Base-by-base conservation (phyloP, 176 grass and related monocot genomes). In the Lolium rigidum region DNA sequence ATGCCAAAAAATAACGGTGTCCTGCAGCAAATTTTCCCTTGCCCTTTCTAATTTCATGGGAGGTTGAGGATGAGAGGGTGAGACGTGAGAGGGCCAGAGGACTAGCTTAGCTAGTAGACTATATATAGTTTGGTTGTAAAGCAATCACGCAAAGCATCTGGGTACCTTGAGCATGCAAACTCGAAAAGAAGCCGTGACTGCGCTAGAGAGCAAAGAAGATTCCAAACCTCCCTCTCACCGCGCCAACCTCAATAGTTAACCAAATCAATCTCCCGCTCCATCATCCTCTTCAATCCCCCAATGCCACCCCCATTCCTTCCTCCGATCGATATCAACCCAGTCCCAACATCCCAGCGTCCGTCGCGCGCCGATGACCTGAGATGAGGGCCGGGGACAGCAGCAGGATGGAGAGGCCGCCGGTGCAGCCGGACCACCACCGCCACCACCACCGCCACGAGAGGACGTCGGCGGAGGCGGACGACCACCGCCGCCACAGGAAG, bases 141-240 rank as follows among this genome's bases (percentile, higher is more conserved):
- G 65, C 65, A 68, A 68, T 31, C 31, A 68, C 16, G 25, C 65
- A 68, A 68, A 68, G 65, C 63, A 68, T 68, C 18, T 68, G 35
- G 39, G 65, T 68, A 68, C 31, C 65, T 68, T 68, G 65, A 39
- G 65, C 65, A 38, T 68, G 65, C 65, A 68, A 68, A 39, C 65
- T 68, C 65, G 10, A 39, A 68, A 68, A 10, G 65, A 39, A 10
- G 7, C 15, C 35, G 31, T 68, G 65, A 68, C 65, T 14, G 65
- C 14, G 31, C 15, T 3, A 38, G 65, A 68, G 65, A 68, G 65
- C 65, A 68, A 68, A 68, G 65, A 68, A 68, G 65, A 68, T 68
- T 68, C 65, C 31, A 68, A 68, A 68, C 65, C 65, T 68, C 39
- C 65, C 1, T 10, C 65, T 20, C 65, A 16, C 2, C 31, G 31